Base-by-base conservation (phyloP, 352 stramenopile species). In the Pythium rhizo-oryzae region DNA sequence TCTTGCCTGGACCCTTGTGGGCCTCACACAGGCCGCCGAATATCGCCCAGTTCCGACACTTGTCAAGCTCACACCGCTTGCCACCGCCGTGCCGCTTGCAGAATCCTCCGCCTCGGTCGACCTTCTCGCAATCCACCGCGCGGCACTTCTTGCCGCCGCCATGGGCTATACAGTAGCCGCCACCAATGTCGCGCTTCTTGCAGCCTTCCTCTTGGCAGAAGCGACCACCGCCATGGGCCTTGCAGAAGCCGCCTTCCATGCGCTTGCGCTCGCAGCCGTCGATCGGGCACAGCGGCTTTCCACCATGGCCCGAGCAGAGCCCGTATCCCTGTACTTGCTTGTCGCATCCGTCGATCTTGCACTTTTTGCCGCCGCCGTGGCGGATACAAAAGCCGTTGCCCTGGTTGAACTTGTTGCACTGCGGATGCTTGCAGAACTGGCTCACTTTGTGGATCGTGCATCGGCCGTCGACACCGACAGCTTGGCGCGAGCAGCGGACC, bases 181-280 rank as follows among this genome's bases (percentile, higher is more conserved):
- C 89, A 30, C 89, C 90, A 65, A 96, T 93, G 64, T 96, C 89
- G 25, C 87, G 85, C 71, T 83, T 92, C 74, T 90, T 90, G 62
- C 89, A 96, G 11, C 74, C 78, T 18, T 82, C 75, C 13, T 82
- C 63, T 55, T 93, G 87, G 33, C 89, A 96, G 54, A 89, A 94
- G 13, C 88, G 76, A 0, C 86, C 90, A 4, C 89, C 90, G 11
- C 90, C 90, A 37, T 97, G 90, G 8, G 82, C 78, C 59, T 96
- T 96, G 67, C 90, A 97, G 52, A 87, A 91, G 4, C 87, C 86
- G 67, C 86, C 86, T 80, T 94, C 86, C 86, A 94, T 93, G 50
- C 84, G 79, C 55, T 94, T 94, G 69, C 93, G 93, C 35, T 89
- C 81, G 24, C 88, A 96, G 9, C 85, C 84, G 13, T 88, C 81